These are phyloP conservation scores for Xylaria acuta DNA, from an alignment of 495 filamentous ascomycete genomes.

Conservation along the genomic window DNA sequence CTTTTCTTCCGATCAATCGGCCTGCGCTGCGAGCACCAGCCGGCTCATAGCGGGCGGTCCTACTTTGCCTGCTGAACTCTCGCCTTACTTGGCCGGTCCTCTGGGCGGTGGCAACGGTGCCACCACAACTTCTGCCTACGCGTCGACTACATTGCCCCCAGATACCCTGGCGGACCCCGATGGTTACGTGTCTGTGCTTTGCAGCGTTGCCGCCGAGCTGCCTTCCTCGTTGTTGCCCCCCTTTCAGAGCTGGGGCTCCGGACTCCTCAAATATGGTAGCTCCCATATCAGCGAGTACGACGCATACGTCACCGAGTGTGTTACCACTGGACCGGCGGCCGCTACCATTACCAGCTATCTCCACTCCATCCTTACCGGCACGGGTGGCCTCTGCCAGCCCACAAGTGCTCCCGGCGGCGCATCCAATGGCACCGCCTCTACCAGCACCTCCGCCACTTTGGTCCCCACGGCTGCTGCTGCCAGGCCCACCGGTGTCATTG, in stretches of 20 bases:
- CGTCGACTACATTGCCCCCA: not conserved
- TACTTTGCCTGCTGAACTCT: not conserved
- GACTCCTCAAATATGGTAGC: slow-evolving; percentile 15
- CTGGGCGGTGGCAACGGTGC: not conserved
- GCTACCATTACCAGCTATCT: slow-evolving; percentile 11
- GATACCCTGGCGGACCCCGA: slow-evolving; percentile 12
- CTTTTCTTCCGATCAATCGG: not conserved
- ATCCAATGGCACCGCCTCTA: not conserved
- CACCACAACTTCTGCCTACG: not conserved
- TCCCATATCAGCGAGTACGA: slow-evolving; percentile 4
- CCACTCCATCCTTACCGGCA: not conserved
- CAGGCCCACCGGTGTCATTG: slow-evolving; percentile 9
- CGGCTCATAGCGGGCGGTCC: not conserved
- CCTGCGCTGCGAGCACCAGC: not conserved
- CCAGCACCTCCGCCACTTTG: not conserved
- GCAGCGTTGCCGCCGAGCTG: slow-evolving; percentile 3
- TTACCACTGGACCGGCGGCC: slow-evolving; percentile 8
- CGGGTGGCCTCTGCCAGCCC: not conserved
- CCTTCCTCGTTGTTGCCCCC: slow-evolving; percentile 7
- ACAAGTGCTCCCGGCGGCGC: not conserved
- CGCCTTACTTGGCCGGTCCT: not conserved
- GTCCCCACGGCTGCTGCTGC: slow-evolving; percentile 7
- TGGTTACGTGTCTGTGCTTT: not conserved
- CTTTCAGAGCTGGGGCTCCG: not conserved
- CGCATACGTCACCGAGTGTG: slow-evolving; percentile 1